Percentiles rank a stretch among this genome's conserved stretches.
Conservation (phyloP, 2,329 filamentous ascomycete genomes). For the Coniella lustricola region DNA sequence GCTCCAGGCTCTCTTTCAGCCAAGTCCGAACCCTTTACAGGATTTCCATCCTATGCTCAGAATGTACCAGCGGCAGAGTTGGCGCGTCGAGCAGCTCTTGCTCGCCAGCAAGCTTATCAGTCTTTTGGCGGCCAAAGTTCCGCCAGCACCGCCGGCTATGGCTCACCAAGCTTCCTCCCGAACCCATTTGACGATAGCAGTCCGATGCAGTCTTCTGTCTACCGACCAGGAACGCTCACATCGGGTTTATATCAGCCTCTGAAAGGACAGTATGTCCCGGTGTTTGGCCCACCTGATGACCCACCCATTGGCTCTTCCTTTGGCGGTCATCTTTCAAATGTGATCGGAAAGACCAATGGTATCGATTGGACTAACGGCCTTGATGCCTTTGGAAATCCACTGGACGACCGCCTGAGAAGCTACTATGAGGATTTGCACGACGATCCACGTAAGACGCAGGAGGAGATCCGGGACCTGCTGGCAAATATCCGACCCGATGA, state of each 20-base stretch:
- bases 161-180: background rate
- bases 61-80: slow-evolving; percentile 16
- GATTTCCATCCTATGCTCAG: background rate
- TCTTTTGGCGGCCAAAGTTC: slow-evolving; percentile 4
- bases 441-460: slow-evolving; percentile 36
- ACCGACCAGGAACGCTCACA: slow-evolving; percentile 17
- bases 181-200: background rate
- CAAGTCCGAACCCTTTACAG: background rate
- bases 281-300: slow-evolving; percentile 2
- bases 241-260: slow-evolving; percentile 17
- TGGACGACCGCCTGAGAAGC: slow-evolving; percentile 27
- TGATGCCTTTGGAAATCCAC: slow-evolving; percentile 30
- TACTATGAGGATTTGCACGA: slow-evolving; percentile 30
- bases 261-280: too few species aligned
- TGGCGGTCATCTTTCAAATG: slow-evolving; percentile 21
- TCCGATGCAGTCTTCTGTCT: background rate
- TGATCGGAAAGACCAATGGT: slow-evolving; percentile 32
- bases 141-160: background rate
- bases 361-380: slow-evolving; percentile 30
- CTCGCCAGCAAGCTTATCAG: slow-evolving; percentile 12
- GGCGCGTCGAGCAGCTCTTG: slow-evolving; percentile 17
- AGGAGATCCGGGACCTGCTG: slow-evolving; percentile 64
- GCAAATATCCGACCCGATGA: slow-evolving; percentile 68
- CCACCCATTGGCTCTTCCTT: background rate
- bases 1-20: background rate